Conservation (phyloP, 257 asterid species). For the Linaria vulgaris region DNA sequence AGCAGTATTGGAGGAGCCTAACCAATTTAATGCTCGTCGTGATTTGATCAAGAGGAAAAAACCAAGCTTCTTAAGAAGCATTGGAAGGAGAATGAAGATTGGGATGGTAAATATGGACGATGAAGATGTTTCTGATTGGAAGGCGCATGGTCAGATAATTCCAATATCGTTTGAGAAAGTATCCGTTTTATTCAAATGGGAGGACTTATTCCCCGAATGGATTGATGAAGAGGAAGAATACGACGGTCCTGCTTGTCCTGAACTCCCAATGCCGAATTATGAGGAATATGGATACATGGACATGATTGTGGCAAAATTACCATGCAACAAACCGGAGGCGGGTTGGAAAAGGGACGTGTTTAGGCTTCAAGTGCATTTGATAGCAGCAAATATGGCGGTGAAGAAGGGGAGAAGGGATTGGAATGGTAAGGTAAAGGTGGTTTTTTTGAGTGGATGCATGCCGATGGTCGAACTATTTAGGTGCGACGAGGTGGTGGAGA, state of each 20-base stretch:
- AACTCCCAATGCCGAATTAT: constrained; percentile 73
- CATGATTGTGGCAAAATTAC: constrained; percentile 70
- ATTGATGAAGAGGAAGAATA: constrained; percentile 91
- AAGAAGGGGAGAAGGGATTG: constrained; percentile 55
- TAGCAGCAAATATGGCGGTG: constrained; percentile 64
- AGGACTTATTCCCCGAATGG: constrained; percentile 86
- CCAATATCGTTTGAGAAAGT: constrained; percentile 47
- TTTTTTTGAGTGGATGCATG: constrained; percentile 63
- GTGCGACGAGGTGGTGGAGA: constrained; percentile 63
- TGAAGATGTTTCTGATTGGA: constrained; percentile 74
- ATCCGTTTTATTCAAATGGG: constrained; percentile 63
- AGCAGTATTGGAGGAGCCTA: constrained; percentile 49
- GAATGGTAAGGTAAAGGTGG: constrained; percentile 54
- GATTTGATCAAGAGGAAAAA: constrained; percentile 54
- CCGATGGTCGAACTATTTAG: constrained; percentile 84
- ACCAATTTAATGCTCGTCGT: constrained; percentile 30
- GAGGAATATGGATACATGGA: constrained; percentile 43
- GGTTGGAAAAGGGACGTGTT: constrained; percentile 83
- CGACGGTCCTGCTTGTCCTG: constrained; percentile 81
- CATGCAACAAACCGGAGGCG: constrained; percentile 47
- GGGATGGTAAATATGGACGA: constrained; percentile 81
- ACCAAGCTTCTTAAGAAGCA: constrained; percentile 57
- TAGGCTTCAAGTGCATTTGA: constrained; percentile 74
- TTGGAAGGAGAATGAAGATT: constrained; percentile 49
- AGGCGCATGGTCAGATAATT: constrained; percentile 29